Conservation (phyloP, 2,329 filamentous ascomycete species). For the Whalleya microplaca region DNA sequence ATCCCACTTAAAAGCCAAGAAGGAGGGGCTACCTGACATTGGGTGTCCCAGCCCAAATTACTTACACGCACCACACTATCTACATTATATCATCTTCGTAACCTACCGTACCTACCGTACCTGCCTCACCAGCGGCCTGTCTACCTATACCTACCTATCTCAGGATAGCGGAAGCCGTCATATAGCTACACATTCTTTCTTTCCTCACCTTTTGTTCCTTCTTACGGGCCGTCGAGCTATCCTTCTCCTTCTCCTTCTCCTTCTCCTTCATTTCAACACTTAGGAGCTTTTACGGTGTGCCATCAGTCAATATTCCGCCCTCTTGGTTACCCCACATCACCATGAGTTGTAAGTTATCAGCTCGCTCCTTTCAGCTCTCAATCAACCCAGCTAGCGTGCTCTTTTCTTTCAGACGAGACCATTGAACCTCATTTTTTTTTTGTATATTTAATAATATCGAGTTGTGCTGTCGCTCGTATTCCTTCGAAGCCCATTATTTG, state of each 20-base stretch:
- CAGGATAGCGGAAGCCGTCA: slow-evolving; percentile 4
- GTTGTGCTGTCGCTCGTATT: slow-evolving; percentile 4
- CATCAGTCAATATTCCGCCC: background rate
- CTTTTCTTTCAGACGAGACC: slow-evolving; percentile 7
- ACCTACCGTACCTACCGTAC: background rate
- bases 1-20: background rate
- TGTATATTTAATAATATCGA: slow-evolving; percentile 3
- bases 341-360: slow-evolving; percentile 46
- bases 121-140: no score
- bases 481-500: background rate
- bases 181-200: background rate
- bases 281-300: no score
- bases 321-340: slow-evolving; percentile 30
- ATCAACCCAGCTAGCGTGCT: slow-evolving; percentile 1
- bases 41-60: background rate
- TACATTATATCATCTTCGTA: background rate
- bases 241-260: slow-evolving; percentile 3
- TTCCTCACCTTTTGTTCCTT: background rate
- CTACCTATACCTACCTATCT: slow-evolving; percentile 5
- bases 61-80: background rate
- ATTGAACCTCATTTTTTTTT: slow-evolving; percentile 5
- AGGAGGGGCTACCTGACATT: background rate
- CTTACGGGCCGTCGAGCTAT: background rate
- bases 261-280: background rate
- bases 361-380: slow-evolving; percentile 23